A percentile compares a stretch with the other conserved stretches of the same genome.
These are phyloP conservation scores for Syzygium malaccense DNA, from an alignment of 441 rosid species.

Conservation along the genomic window DNA sequence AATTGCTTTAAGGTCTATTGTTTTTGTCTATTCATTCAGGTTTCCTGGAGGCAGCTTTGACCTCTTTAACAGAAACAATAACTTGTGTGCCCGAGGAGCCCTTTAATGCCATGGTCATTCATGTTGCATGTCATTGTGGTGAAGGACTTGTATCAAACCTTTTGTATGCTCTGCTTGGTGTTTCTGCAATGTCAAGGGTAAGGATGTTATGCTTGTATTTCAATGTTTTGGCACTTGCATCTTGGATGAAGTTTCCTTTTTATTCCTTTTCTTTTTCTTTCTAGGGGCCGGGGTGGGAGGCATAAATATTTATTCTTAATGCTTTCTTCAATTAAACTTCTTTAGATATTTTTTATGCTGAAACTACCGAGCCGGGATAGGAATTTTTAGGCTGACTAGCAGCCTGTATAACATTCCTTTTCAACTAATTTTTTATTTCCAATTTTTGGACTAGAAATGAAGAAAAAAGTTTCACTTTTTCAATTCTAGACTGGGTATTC, in stretches of 20 bases:
- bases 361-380: background rate
- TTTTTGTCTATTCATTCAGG: constrained; percentile 32
- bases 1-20: background rate
- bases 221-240: background rate
- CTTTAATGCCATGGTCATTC: constrained; percentile 58
- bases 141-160: constrained; percentile 92
- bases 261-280: background rate
- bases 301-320: background rate
- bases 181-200: constrained; percentile 99
- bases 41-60: constrained; percentile 72
- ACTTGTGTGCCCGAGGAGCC: constrained; percentile 59
- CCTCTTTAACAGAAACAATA: constrained; percentile 54
- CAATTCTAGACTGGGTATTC: background rate
- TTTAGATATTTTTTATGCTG: background rate
- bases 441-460: background rate
- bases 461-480: background rate
- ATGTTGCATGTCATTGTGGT: constrained; percentile 76
- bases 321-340: background rate
- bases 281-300: background rate
- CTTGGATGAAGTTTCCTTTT: background rate
- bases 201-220: constrained; percentile 5
- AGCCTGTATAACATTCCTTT: background rate
- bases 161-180: constrained; percentile 92
- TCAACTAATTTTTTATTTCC: background rate
- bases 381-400: background rate